phyloP scores from a whole-genome alignment of 345 rosid genomes.

The Camelina hispida region DNA sequence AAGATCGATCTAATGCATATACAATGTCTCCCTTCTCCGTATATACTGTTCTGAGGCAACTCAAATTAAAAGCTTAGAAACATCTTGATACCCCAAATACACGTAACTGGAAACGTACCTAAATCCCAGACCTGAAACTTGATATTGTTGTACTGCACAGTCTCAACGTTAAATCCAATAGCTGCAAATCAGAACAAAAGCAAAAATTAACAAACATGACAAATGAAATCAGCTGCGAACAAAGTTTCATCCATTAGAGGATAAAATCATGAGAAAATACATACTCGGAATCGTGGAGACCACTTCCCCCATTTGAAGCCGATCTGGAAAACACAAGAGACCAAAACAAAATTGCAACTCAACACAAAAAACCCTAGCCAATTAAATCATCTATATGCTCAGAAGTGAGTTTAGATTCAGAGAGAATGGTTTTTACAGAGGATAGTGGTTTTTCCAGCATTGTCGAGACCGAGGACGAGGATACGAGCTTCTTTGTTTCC shows the following conservation, averaged over 20 bases:
- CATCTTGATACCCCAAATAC: background rate
- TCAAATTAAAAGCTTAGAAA: background rate
- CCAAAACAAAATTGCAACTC: background rate
- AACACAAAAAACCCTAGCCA: background rate
- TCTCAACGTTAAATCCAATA: slow-evolving; percentile 93
- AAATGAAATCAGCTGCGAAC: background rate
- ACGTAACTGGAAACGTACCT: slow-evolving; percentile 43
- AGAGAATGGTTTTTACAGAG: slow-evolving; percentile 47
- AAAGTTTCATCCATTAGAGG: background rate
- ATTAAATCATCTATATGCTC: background rate
- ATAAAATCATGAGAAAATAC: slow-evolving; percentile 24
- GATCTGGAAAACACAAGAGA: slow-evolving; percentile 45
- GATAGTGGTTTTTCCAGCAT: slow-evolving; percentile 74
- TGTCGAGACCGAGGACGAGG: slow-evolving; percentile 72
- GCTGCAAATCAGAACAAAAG: slow-evolving; percentile 52
- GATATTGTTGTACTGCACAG: slow-evolving; percentile 82
- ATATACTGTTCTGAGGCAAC: background rate
- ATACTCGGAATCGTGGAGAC: slow-evolving; percentile 63
- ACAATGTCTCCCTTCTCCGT: slow-evolving; percentile 7
- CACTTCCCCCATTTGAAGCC: slow-evolving; percentile 69
- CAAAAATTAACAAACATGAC: slow-evolving; percentile 18
- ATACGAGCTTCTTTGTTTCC: slow-evolving; percentile 67
- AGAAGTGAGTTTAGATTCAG: background rate
- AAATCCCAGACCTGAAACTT: slow-evolving; percentile 92
- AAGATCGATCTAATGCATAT: slow-evolving; percentile 14